Percentiles rank a stretch among this genome's conserved stretches.
Evolutionary conservation across 2,329 filamentous ascomycete genomes (phyloP).

Genomic region (Lanzia echinophila): DNA sequence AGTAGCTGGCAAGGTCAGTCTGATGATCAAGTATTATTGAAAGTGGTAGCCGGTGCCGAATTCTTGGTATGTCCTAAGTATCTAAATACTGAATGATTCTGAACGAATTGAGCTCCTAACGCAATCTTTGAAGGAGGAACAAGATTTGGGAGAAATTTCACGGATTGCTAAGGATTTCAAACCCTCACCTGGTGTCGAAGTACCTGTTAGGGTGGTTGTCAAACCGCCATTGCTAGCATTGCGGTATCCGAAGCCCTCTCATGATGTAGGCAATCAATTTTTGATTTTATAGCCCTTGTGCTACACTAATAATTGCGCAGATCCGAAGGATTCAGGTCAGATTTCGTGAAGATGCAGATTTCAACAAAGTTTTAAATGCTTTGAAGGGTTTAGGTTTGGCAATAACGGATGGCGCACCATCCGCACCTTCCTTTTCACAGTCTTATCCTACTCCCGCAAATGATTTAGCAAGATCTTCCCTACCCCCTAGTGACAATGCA

Average conservation of each 20-base stretch:
- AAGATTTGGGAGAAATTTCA: constrained; percentile 25
- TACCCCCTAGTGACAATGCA: neutral
- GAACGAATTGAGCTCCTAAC: neutral
- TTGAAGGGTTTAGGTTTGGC: constrained; percentile 31
- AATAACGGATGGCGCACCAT: constrained; percentile 19
- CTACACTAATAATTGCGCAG: constrained; percentile 22
- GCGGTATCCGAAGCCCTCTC: constrained; percentile 27
- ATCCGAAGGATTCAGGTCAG: constrained; percentile 39
- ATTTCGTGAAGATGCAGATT: constrained; percentile 35
- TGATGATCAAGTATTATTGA: constrained; percentile 26
- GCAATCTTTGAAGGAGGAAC: constrained; percentile 22
- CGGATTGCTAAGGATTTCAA: constrained; percentile 14
- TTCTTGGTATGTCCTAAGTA: constrained; percentile 34
- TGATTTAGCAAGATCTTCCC: neutral
- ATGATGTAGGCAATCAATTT: constrained; percentile 19
- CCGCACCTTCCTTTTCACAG: neutral
- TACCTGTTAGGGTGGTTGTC: constrained; percentile 29
- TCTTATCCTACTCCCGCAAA: constrained; percentile 10
- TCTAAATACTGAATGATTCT: neutral
- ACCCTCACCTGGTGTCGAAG: constrained; percentile 16
- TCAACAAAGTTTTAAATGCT: constrained; percentile 21
- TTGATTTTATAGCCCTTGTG: neutral
- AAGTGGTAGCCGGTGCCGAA: constrained; percentile 35
- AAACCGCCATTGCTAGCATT: constrained; percentile 31
- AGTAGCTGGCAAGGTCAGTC: constrained; percentile 18